Percentiles rank a stretch among this genome's conserved stretches.
Conservation (phyloP, 768 basidiomycete genomes). For the Rossbeevera mucosa region DNA sequence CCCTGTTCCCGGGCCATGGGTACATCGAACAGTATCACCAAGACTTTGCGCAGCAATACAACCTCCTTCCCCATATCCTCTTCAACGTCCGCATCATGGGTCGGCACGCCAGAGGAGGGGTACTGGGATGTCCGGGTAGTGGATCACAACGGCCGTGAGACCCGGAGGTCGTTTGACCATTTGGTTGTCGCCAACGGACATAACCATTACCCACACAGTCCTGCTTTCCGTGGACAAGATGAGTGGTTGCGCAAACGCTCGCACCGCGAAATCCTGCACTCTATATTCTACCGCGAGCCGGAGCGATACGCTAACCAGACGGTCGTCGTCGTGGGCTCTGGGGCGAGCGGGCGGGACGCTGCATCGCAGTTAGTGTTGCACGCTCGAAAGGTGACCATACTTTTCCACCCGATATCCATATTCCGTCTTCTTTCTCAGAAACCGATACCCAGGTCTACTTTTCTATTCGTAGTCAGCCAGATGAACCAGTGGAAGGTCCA, state of each 20-base stretch:
- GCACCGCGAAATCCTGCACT: conserved; percentile 44
- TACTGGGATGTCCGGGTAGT: conserved; percentile 42
- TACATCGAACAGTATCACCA: conserved; percentile 44
- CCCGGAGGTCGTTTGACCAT: conserved; percentile 42
- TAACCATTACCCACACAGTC: conserved; percentile 47
- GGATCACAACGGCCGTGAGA: conserved; percentile 16
- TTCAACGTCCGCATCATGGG: conserved; percentile 44
- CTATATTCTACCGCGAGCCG: conserved; percentile 50
- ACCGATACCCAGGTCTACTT: conserved; percentile 27
- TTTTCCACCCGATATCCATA: background rate
- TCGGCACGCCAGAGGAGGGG: conserved; percentile 35
- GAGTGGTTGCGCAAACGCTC: conserved; percentile 40
- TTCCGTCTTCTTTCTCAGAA: background rate
- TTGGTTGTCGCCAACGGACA: conserved; percentile 54
- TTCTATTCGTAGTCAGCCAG: conserved; percentile 31
- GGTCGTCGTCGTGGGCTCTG: conserved; percentile 49
- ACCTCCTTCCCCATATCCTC: conserved; percentile 37
- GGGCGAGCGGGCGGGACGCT: conserved; percentile 44
- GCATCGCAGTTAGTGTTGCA: conserved; percentile 38
- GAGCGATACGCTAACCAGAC: conserved; percentile 37
- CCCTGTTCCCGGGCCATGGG: conserved; percentile 47
- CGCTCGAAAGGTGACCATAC: conserved; percentile 38
- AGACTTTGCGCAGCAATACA: conserved; percentile 37
- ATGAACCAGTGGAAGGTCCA: conserved; percentile 11
- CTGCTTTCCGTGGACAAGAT: conserved; percentile 44